phyloP scores from a whole-genome alignment of 2,329 filamentous ascomycete species.

The Aspergillus uvarum region DNA sequence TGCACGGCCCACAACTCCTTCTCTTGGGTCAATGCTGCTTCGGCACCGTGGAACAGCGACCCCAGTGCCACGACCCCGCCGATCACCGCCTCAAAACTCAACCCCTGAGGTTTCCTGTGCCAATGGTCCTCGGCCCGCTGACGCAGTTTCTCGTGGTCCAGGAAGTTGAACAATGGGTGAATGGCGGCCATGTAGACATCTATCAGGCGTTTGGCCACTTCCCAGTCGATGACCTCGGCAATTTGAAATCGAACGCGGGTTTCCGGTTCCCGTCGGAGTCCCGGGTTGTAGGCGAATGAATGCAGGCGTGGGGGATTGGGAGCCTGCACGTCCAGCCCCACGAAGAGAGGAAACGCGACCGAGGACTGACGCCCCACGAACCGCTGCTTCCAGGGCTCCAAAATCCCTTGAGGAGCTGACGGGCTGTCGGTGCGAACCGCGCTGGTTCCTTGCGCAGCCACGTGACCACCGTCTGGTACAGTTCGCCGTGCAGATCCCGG shows the following conservation, averaged over 20 bases:
- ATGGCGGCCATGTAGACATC: constrained; percentile 31
- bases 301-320: constrained; percentile 37
- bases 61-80: constrained; percentile 34
- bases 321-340: constrained; percentile 34
- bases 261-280: constrained; percentile 30
- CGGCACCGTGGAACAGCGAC: constrained; percentile 29
- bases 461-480: not conserved
- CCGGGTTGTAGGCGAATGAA: constrained; percentile 39
- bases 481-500: not conserved
- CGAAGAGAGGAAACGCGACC: constrained; percentile 33
- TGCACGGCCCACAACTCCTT: constrained; percentile 27
- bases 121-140: constrained; percentile 31
- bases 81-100: constrained; percentile 35
- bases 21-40: constrained; percentile 14
- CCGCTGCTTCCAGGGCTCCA: constrained; percentile 31
- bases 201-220: constrained; percentile 21
- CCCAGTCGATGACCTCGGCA: constrained; percentile 8
- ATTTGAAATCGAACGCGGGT: constrained; percentile 23
- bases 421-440: not conserved
- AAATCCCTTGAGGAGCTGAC: constrained; percentile 23
- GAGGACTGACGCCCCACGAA: constrained; percentile 34
- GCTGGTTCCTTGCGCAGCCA: not conserved
- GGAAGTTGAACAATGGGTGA: constrained; percentile 34
- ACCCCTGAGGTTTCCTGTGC: constrained; percentile 23
- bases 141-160: constrained; percentile 28